A percentile compares a stretch with the other conserved stretches of the same genome.
These are phyloP conservation scores for Diaporthe destruens DNA, from an alignment of 2,329 filamentous ascomycete species.

Conservation along the genomic window DNA sequence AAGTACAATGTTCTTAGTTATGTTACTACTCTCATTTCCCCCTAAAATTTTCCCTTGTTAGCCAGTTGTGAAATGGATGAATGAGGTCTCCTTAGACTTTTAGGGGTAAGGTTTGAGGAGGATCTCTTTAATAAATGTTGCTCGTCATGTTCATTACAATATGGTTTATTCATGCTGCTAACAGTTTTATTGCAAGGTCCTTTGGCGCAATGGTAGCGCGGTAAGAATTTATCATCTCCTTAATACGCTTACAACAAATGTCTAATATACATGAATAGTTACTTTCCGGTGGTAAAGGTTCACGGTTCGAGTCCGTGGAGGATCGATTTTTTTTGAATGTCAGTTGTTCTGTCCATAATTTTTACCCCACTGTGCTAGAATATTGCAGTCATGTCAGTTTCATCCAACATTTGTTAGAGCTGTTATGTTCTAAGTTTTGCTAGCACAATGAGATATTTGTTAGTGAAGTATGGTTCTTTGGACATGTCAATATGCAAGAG, in stretches of 20 bases:
- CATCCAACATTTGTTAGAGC: background rate
- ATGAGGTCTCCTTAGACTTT: background rate
- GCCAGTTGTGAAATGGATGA: background rate
- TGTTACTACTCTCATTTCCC: background rate
- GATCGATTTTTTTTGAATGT: background rate
- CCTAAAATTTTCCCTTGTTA: background rate
- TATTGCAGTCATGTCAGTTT: background rate
- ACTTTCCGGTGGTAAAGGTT: conserved; percentile 34
- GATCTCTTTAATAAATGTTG: background rate
- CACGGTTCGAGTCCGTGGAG: conserved; percentile 35
- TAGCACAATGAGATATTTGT: too few species aligned
- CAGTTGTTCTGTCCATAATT: background rate
- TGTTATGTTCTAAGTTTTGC: background rate
- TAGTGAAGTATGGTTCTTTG: too few species aligned
- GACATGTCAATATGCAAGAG: too few species aligned
- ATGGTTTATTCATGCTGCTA: fast-evolving
- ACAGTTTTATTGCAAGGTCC: background rate
- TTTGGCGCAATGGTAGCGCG: conserved; percentile 36
- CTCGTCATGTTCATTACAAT: background rate
- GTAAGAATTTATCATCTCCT: background rate
- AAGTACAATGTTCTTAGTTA: too few species aligned
- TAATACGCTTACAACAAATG: background rate
- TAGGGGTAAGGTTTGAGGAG: too few species aligned
- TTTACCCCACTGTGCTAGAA: background rate
- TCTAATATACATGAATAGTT: background rate